phyloP scores from a whole-genome alignment of 2,329 filamentous ascomycete species.

The Talaromyces sp. region DNA sequence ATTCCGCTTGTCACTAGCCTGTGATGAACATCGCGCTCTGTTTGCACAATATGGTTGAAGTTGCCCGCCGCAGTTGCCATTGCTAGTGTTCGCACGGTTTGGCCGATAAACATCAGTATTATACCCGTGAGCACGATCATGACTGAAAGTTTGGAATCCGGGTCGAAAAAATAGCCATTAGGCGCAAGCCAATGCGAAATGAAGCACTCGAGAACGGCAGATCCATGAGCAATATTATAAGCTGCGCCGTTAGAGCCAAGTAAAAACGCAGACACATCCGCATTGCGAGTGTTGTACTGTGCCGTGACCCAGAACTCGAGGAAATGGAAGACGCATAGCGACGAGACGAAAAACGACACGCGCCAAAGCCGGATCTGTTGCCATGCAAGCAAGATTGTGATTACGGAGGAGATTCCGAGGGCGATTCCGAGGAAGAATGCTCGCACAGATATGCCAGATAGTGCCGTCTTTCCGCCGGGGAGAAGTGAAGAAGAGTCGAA shows the following conservation, averaged over 20 bases:
- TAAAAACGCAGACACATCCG: conserved; percentile 72
- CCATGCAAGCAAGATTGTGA: conserved; percentile 26
- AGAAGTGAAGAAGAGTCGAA: conserved; percentile 28
- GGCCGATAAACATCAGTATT: conserved; percentile 62
- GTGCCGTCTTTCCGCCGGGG: conserved; percentile 37
- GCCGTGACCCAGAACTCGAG: conserved; percentile 94
- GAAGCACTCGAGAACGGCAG: conserved; percentile 69
- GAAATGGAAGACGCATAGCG: conserved; percentile 83
- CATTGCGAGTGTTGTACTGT: conserved; percentile 70
- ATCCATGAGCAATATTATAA: conserved; percentile 77
- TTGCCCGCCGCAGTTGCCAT: conserved; percentile 87
- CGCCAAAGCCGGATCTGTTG: conserved; percentile 48
- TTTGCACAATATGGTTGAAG: conserved; percentile 86
- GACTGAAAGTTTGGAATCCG: conserved; percentile 26
- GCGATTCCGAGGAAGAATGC: conserved; percentile 41
- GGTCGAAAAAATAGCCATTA: conserved; percentile 41
- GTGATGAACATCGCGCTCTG: conserved; percentile 64
- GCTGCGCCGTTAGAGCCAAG: conserved; percentile 77
- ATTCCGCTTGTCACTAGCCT: conserved; percentile 77
- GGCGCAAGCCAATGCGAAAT: conserved; percentile 25
- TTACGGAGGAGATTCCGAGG: conserved; percentile 31
- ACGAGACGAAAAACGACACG: conserved; percentile 48
- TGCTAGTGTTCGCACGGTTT: conserved; percentile 70
- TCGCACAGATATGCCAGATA: conserved; percentile 41
- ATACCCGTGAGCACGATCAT: conserved; percentile 54